Evolutionary conservation across 2,329 filamentous ascomycete genomes (phyloP).

Genomic region (Harringtonia aguacate): DNA sequence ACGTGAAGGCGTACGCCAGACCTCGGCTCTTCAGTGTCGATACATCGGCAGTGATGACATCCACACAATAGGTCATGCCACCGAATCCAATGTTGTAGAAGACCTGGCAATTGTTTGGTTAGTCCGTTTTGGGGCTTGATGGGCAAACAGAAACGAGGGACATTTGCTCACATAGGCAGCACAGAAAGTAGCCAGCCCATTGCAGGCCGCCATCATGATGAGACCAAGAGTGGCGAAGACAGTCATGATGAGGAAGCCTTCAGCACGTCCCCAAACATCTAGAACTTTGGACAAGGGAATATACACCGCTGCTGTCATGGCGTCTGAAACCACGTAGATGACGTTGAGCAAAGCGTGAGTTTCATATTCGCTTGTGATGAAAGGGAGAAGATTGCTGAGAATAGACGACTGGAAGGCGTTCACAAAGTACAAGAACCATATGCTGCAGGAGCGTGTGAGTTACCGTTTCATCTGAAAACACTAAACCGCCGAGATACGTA

Average conservation of each 20-base stretch:
- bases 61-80: slow-evolving; percentile 31
- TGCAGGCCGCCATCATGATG: slow-evolving; percentile 49
- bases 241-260: slow-evolving; percentile 30
- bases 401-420: slow-evolving; percentile 36
- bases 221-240: slow-evolving; percentile 35
- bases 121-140: too few relatives aligned
- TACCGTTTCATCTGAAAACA: too few relatives aligned
- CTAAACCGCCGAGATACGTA: slow-evolving; percentile 17
- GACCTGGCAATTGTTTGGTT: slow-evolving; percentile 26
- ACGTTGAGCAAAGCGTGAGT: slow-evolving; percentile 43
- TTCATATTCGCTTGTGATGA: slow-evolving; percentile 37
- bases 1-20: slow-evolving; percentile 49
- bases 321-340: slow-evolving; percentile 39
- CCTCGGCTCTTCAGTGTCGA: slow-evolving; percentile 53
- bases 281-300: slow-evolving; percentile 35
- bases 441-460: slow-evolving; percentile 15
- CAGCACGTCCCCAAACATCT: slow-evolving; percentile 35
- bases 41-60: slow-evolving; percentile 55
- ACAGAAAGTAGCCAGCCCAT: slow-evolving; percentile 39
- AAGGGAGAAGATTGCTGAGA: slow-evolving; percentile 29
- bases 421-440: slow-evolving; percentile 40
- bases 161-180: slow-evolving; percentile 37
- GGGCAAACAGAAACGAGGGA: too few relatives aligned
- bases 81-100: slow-evolving; percentile 48
- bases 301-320: slow-evolving; percentile 48